Base-by-base conservation (phyloP, 192 early-diverging fungal genomes). In the Umbelopsis isabellina region DNA sequence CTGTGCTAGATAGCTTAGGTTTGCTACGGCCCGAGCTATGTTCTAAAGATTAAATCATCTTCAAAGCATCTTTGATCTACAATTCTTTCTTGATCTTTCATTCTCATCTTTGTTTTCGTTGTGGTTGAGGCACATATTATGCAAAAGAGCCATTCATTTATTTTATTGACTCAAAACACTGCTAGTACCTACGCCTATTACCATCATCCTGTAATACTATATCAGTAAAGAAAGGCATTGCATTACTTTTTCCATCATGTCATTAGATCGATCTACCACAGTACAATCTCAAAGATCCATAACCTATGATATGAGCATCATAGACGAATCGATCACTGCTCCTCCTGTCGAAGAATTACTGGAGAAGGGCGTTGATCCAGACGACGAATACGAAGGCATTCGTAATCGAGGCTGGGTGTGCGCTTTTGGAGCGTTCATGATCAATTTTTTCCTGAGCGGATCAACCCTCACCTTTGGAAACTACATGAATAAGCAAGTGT, bases 401-500 rank as follows among this genome's bases (percentile, higher is more conserved):
- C 55, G 12, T 35, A 61, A 61, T 30, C 55, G 55, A 7, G 55
- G 55, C 13, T 61, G 55, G 55, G 13, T 61, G 18, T 61, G 55
- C 18, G 55, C 55, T 1, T 16, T 61, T 2, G 55, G 55, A 22
- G 55, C 55, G 7, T 61, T 61, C 30, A 11, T 61, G 27, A 25
- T 61, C 55, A 61, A 61, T 25, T 61, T 61, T 35, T 61, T 61
- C 18, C 18, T 61, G 55, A 61, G 55, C 16, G 55, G 55, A n/a
- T 35, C 15, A 27, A 61, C 55, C 18, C 55, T 61, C 27, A 16
- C 55, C 1, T 61, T n/a, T 61, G 55, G 55, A 61, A 61, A 61
- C 55, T 61, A 61, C 16, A 61, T 61, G 55, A 61, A 61, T 61
- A 61, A 61, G 55, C 55, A 61, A 61, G 55, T 61, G 55, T 61